These are phyloP conservation scores for Spongiforma sp. DNA, from an alignment of 1,284 basidiomycete species.

Conservation along the genomic window DNA sequence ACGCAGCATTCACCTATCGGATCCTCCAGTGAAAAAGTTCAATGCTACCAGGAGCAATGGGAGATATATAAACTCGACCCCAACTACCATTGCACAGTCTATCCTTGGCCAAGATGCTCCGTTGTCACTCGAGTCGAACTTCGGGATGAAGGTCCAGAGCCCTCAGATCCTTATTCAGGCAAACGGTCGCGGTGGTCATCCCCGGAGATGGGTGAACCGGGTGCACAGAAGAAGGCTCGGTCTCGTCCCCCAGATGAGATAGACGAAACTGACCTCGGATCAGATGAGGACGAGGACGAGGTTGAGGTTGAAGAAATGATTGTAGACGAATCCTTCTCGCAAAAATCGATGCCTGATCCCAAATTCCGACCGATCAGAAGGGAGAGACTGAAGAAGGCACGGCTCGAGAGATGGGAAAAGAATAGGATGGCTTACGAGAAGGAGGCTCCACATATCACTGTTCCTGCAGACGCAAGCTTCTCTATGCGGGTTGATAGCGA, in stretches of 20 bases:
- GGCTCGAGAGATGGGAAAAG: constrained; percentile 33
- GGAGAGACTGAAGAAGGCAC: constrained; percentile 31
- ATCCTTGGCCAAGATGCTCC: constrained; percentile 46
- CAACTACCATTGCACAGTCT: constrained; percentile 65
- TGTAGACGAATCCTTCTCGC: constrained; percentile 46
- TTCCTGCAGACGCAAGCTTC: constrained; percentile 32
- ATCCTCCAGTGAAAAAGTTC: constrained; percentile 48
- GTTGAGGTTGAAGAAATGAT: constrained; percentile 63
- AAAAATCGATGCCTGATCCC: constrained; percentile 14
- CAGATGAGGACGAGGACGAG: constrained; percentile 50
- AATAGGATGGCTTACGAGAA: constrained; percentile 22
- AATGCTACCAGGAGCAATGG: constrained; percentile 76
- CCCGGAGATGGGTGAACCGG: constrained; percentile 19
- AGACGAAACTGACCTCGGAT: constrained; percentile 28
- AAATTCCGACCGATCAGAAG: constrained; percentile 9
- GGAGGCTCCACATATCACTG: constrained; percentile 12
- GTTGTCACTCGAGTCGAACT: constrained; percentile 42
- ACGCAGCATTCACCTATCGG: constrained; percentile 15
- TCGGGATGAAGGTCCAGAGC: constrained; percentile 17
- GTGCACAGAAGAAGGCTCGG: constrained; percentile 34
- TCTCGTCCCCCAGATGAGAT: constrained; percentile 16
- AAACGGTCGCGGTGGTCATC: constrained; percentile 39
- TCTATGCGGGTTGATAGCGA: constrained; percentile 37
- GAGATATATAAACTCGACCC: constrained; percentile 82
- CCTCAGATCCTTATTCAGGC: constrained; percentile 19